Percentiles rank a stretch among this genome's conserved stretches.
Conservation (phyloP, 495 filamentous ascomycete species). For the Penicillium waksmanii region DNA sequence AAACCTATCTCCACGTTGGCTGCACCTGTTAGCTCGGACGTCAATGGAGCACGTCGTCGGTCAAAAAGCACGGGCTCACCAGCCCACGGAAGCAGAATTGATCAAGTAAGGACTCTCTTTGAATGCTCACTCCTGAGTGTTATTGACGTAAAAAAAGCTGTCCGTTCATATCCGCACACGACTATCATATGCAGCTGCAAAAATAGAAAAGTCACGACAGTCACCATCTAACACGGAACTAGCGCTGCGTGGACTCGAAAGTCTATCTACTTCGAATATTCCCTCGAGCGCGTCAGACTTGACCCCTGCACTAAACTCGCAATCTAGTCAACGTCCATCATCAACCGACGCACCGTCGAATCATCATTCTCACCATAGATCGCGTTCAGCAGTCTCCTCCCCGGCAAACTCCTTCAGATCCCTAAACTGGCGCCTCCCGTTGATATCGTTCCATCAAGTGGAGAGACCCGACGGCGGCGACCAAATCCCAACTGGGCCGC, state of each 20-base stretch:
- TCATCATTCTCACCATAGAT: constrained; percentile 24
- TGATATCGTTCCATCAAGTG: constrained; percentile 49
- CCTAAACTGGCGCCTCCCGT: constrained; percentile 61
- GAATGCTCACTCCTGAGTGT: constrained; percentile 21
- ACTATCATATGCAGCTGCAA: constrained; percentile 86
- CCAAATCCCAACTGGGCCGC: constrained; percentile 45
- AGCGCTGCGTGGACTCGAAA: constrained; percentile 68
- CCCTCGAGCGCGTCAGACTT: constrained; percentile 11
- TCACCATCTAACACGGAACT: constrained; percentile 63
- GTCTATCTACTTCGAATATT: constrained; percentile 12
- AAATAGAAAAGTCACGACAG: constrained; percentile 86
- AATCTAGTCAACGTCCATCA: constrained; percentile 8
- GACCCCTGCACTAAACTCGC: constrained; percentile 18
- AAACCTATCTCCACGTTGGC: constrained; percentile 52
- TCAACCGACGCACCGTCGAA: constrained; percentile 11
- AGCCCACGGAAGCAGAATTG: constrained; percentile 66
- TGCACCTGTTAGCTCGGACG: constrained; percentile 34
- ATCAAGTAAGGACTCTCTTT: constrained; percentile 61
- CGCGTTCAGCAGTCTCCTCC: constrained; percentile 27
- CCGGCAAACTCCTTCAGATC: constrained; percentile 23
- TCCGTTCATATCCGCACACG: constrained; percentile 77
- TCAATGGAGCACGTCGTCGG: constrained; percentile 49
- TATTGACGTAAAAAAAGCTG: constrained; percentile 51
- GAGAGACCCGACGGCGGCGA: constrained; percentile 34
- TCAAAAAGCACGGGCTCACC: constrained; percentile 70